phyloP scores from a whole-genome alignment of 805 yeast genomes.

The Candida methanosorbosa region DNA sequence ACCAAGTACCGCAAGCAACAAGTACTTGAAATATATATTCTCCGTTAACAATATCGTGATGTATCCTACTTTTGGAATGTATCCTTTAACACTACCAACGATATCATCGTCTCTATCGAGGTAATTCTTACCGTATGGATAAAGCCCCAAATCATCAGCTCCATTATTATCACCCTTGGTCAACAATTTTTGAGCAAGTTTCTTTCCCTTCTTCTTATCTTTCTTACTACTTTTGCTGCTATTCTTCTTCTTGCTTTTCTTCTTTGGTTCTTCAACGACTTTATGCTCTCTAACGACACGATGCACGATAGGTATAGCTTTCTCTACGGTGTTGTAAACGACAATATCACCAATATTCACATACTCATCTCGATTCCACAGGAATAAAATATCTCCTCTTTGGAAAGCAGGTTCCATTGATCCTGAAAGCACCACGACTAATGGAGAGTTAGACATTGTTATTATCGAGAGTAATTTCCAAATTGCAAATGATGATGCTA shows the following conservation, averaged over 20 bases:
- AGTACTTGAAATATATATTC: constrained; percentile 72
- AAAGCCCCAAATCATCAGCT: constrained; percentile 80
- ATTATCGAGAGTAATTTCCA: constrained; percentile 78
- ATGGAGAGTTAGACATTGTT: constrained; percentile 82
- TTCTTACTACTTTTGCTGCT: constrained; percentile 2
- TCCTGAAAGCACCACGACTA: constrained; percentile 94
- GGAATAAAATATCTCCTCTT: constrained; percentile 86
- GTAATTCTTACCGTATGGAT: constrained; percentile 68
- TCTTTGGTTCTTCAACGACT: constrained; percentile 17
- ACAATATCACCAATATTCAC: constrained; percentile 87
- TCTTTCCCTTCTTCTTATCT: constrained; percentile 6
- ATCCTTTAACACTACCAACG: constrained; percentile 88
- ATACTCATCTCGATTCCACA: constrained; percentile 73
- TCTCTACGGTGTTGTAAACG: constrained; percentile 75
- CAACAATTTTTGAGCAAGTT: constrained; percentile 54
- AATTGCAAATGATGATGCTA: constrained; percentile 83
- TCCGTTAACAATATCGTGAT: constrained; percentile 88
- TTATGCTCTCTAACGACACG: constrained; percentile 84
- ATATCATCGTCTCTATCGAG: constrained; percentile 71
- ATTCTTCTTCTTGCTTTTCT: constrained; percentile 8
- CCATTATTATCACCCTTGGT: constrained; percentile 97
- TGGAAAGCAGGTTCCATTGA: constrained; percentile 99
- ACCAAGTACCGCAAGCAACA: constrained; percentile 66
- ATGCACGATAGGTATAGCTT: constrained; percentile 93
- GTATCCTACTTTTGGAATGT: constrained; percentile 84